Percentiles rank a stretch among this genome's conserved stretches.
Evolutionary conservation across 2,329 filamentous ascomycete species (phyloP).

Genomic region (Arachnomyces sp.): DNA sequence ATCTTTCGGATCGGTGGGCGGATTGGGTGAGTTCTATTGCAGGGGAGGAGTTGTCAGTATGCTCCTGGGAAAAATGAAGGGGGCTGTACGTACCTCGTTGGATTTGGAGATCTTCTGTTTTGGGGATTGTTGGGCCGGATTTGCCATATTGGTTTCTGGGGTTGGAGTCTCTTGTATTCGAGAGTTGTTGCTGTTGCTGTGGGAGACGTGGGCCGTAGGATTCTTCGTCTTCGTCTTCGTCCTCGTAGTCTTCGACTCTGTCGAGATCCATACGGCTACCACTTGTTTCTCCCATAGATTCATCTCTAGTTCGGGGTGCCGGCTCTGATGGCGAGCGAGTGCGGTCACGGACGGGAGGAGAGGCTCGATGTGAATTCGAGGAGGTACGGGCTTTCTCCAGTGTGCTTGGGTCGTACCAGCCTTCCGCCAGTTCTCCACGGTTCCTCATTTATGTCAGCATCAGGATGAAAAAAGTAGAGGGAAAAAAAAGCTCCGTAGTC

Average conservation of each 20-base stretch:
- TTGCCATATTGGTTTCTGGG: slow-evolving; percentile 18
- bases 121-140: slow-evolving; percentile 59
- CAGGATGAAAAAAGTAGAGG: background rate
- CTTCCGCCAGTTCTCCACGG: slow-evolving; percentile 72
- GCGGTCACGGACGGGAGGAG: slow-evolving; percentile 1
- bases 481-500: background rate
- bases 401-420: slow-evolving; percentile 84
- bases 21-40: slow-evolving; percentile 33
- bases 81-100: slow-evolving; percentile 28
- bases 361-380: slow-evolving; percentile 9
- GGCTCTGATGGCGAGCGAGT: slow-evolving; percentile 11
- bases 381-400: slow-evolving; percentile 51
- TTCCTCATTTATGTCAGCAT: slow-evolving; percentile 59
- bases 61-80: slow-evolving; percentile 16
- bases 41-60: slow-evolving; percentile 16
- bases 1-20: slow-evolving; percentile 53
- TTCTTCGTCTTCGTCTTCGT: slow-evolving; percentile 51
- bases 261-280: slow-evolving; percentile 4
- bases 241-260: slow-evolving; percentile 25
- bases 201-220: slow-evolving; percentile 53
- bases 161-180: slow-evolving; percentile 14
- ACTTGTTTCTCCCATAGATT: slow-evolving; percentile 5
- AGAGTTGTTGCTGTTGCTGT: slow-evolving; percentile 14
- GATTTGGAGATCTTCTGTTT: slow-evolving; percentile 63
- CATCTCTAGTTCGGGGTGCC: slow-evolving; percentile 9